phyloP scores from a whole-genome alignment of 305 asterid species.

The Caryopteris hybrid region DNA sequence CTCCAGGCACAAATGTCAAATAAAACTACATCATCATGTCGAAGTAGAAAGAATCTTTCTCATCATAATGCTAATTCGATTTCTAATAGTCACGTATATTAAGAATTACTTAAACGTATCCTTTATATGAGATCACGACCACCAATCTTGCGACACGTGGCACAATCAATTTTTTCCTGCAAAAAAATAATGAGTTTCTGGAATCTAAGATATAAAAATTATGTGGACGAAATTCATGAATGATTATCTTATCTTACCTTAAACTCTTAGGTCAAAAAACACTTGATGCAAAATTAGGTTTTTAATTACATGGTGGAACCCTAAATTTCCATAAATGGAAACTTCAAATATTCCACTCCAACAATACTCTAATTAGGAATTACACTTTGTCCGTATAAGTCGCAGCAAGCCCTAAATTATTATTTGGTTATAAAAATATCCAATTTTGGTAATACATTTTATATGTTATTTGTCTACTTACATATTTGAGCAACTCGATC shows the following conservation, averaged over 20 bases:
- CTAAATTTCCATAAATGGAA: not conserved
- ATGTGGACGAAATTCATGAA: not conserved
- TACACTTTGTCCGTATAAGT: not conserved
- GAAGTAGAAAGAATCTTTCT: too few relatives aligned
- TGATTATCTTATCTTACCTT: not conserved
- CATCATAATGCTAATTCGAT: not conserved
- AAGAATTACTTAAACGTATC: constrained; percentile 17
- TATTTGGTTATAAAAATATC: not conserved
- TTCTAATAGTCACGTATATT: not conserved
- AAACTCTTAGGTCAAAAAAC: not conserved
- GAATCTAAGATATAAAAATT: too few relatives aligned
- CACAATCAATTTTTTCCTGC: not conserved
- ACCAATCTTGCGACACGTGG: not conserved
- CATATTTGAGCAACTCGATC: too few relatives aligned
- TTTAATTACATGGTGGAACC: not conserved
- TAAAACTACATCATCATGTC: not conserved
- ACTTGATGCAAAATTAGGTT: not conserved
- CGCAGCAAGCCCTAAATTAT: not conserved
- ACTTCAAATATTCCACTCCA: not conserved
- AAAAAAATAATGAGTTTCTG: too few relatives aligned
- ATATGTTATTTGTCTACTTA: too few relatives aligned
- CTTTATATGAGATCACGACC: not conserved
- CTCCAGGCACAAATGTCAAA: not conserved
- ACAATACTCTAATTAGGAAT: not conserved
- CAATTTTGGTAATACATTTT: not conserved